phyloP scores from a whole-genome alignment of 2,329 filamentous ascomycete species.

The Trichoderma asperellum region DNA sequence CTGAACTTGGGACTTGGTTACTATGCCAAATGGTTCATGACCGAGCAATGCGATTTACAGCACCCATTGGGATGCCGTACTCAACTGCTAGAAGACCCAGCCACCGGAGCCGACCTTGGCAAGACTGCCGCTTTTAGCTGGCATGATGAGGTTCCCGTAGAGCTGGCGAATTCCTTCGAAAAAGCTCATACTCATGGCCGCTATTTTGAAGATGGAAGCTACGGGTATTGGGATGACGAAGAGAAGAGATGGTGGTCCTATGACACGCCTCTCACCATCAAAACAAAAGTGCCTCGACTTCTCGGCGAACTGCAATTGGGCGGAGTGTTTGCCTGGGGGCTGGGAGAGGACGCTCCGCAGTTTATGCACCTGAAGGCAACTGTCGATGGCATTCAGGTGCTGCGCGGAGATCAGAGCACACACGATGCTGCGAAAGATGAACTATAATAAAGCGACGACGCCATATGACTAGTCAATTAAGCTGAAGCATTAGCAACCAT shows the following conservation, averaged over 20 bases:
- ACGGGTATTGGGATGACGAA: conserved; percentile 68
- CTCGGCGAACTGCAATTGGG: conserved; percentile 61
- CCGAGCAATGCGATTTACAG: conserved; percentile 47
- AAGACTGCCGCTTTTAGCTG: conserved; percentile 64
- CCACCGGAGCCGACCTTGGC: conserved; percentile 61
- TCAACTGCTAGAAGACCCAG: conserved; percentile 59
- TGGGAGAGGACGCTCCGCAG: conserved; percentile 66
- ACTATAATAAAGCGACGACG: background rate
- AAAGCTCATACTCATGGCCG: conserved; percentile 56
- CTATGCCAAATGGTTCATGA: conserved; percentile 68
- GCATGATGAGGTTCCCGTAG: conserved; percentile 57
- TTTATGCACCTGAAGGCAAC: conserved; percentile 49
- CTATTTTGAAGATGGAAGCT: conserved; percentile 64
- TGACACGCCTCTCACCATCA: conserved; percentile 66
- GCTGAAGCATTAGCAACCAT: no score
- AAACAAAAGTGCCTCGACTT: conserved; percentile 64
- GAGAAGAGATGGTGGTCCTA: conserved; percentile 73
- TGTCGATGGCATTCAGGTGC: conserved; percentile 32
- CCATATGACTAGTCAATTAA: no score
- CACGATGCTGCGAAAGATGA: background rate
- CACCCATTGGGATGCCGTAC: conserved; percentile 59
- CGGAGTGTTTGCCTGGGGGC: conserved; percentile 75
- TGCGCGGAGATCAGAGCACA: background rate
- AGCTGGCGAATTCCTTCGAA: conserved; percentile 61
- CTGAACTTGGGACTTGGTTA: conserved; percentile 69